A percentile compares a stretch with the other conserved stretches of the same genome.
These are phyloP conservation scores for Thinopyrum elongatum DNA, from an alignment of 176 grass and related monocot species.

Conservation along the genomic window DNA sequence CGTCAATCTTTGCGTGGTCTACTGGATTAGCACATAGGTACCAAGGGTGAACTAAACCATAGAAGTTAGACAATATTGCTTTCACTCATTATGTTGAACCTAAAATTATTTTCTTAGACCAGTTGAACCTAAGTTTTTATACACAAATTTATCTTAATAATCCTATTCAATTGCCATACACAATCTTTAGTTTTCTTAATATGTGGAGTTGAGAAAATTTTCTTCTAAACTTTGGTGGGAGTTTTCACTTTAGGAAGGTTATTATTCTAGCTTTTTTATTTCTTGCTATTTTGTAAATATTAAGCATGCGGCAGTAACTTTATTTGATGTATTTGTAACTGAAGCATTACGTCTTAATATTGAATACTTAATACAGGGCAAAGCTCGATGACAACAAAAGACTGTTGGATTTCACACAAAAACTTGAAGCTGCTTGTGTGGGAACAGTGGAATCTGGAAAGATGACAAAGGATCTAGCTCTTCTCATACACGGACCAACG, in stretches of 20 bases:
- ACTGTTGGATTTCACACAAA: slow-evolving; percentile 55
- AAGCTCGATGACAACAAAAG: slow-evolving; percentile 53
- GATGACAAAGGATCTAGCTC: slow-evolving; percentile 84
- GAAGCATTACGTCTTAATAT: not conserved
- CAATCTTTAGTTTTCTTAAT: not conserved
- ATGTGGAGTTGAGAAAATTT: not conserved
- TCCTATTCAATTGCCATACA: not conserved
- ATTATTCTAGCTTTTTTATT: not conserved
- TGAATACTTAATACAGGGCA: slow-evolving; percentile 42
- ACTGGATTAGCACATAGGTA: slow-evolving; percentile 73
- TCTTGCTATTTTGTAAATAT: not conserved
- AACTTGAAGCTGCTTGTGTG: slow-evolving; percentile 66
- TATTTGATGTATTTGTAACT: slow-evolving; percentile 3
- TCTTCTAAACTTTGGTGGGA: not conserved
- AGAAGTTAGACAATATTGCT: not conserved
- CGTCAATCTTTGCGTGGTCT: slow-evolving; percentile 83
- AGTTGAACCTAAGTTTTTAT: not conserved
- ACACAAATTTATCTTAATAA: not conserved
- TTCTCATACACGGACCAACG: slow-evolving; percentile 65
- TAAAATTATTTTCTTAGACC: not conserved
- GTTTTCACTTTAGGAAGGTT: not conserved
- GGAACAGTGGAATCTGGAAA: slow-evolving; percentile 74
- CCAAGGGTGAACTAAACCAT: not conserved
- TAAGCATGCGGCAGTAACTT: not conserved
- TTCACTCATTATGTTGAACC: not conserved